Percentiles rank a stretch among this genome's conserved stretches.
Evolutionary conservation across 495 filamentous ascomycete species (phyloP).

Genomic region (Cercophora scortea): DNA sequence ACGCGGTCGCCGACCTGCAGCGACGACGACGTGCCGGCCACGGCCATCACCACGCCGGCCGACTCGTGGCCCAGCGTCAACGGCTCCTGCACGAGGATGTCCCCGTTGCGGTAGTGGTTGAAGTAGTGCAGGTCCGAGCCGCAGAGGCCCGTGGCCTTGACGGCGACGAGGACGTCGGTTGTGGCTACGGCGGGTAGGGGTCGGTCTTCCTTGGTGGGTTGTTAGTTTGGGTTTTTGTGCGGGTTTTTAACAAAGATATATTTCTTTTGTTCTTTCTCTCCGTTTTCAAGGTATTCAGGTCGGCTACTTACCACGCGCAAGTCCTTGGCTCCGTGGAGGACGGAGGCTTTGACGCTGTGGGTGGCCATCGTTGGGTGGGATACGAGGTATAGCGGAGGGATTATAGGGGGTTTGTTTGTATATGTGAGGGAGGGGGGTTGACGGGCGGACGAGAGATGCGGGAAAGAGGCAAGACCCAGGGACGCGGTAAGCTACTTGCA

Average conservation of each 20-base stretch:
- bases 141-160: conserved; percentile 57
- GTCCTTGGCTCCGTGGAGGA: conserved; percentile 62
- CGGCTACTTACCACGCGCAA: conserved; percentile 49
- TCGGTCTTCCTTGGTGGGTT: conserved; percentile 36
- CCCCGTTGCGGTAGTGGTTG: conserved; percentile 57
- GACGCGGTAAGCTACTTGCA: too few species aligned
- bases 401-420: too few species aligned
- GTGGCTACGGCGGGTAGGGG: conserved; percentile 29
- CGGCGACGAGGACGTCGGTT: conserved; percentile 49
- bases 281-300: too few species aligned
- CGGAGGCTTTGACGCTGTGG: conserved; percentile 48
- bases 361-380: conserved; percentile 8
- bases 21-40: conserved; percentile 37
- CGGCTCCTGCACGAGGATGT: conserved; percentile 56
- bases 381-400: too few species aligned
- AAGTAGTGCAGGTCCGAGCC: conserved; percentile 66
- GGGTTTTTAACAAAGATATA: neutral
- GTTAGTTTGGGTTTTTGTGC: conserved; percentile 1
- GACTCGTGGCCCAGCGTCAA: conserved; percentile 58
- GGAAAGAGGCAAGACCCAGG: too few species aligned
- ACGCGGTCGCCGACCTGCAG: conserved; percentile 60
- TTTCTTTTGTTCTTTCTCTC: too few species aligned
- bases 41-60: conserved; percentile 46
- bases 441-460: too few species aligned
- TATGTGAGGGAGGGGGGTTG: too few species aligned